Percentiles rank a stretch among this genome's conserved stretches.
These are phyloP conservation scores for Salix exigua DNA, from an alignment of 345 rosid species.

Conservation along the genomic window DNA sequence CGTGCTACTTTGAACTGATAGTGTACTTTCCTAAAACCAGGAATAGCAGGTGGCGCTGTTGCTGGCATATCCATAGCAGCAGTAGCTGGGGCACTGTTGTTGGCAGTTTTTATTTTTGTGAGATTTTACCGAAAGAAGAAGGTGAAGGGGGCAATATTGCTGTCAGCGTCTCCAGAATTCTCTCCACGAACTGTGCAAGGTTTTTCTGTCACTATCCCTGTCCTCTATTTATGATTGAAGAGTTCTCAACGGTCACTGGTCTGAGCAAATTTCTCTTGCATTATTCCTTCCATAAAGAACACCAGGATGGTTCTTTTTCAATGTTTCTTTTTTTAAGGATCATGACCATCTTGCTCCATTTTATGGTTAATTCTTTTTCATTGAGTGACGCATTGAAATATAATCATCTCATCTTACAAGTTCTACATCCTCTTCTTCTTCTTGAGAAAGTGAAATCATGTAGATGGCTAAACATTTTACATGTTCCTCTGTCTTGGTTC, in stretches of 20 bases:
- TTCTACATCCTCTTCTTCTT: background rate
- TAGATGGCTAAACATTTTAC: slow-evolving; percentile 2
- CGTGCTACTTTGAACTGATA: slow-evolving; percentile 22
- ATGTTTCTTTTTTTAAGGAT: background rate
- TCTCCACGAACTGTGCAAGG: slow-evolving; percentile 38
- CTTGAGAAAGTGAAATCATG: slow-evolving; percentile 5
- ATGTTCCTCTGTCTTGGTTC: slow-evolving; percentile 16
- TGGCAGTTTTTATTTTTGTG: slow-evolving; percentile 37
- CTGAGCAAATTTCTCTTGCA: background rate
- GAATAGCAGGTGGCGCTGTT: slow-evolving; percentile 54
- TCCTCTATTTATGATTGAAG: background rate
- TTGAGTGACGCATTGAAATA: background rate
- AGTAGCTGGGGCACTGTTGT: slow-evolving; percentile 34
- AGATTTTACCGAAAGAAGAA: slow-evolving; percentile 51
- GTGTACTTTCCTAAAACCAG: slow-evolving; percentile 39
- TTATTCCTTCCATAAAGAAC: background rate
- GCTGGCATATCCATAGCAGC: slow-evolving; percentile 61
- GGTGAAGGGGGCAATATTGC: slow-evolving; percentile 33
- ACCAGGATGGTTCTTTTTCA: background rate
- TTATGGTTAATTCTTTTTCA: background rate
- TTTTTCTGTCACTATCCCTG: slow-evolving; percentile 13
- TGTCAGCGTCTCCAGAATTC: slow-evolving; percentile 32
- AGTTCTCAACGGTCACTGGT: background rate
- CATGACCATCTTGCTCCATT: background rate
- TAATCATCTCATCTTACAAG: background rate